Percentiles rank a stretch among this genome's conserved stretches.
Conservation (phyloP, 179 eudicot genomes). For the Spinacia oleracea region DNA sequence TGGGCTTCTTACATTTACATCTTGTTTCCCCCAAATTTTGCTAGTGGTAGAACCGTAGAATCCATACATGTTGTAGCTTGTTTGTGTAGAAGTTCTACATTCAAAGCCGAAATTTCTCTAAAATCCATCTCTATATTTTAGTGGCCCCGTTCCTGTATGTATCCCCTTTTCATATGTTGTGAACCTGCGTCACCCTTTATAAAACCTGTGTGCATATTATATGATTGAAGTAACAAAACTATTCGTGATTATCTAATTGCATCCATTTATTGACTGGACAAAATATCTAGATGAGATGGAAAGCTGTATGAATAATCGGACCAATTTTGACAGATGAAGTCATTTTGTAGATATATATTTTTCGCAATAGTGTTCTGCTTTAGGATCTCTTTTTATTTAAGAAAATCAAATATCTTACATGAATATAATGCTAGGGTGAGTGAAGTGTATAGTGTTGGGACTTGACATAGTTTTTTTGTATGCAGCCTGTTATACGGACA, state of each 20-base stretch:
- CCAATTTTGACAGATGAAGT: not conserved
- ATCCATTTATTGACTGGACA: not conserved
- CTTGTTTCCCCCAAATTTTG: not conserved
- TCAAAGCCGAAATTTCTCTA: not conserved
- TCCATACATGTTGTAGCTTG: not conserved
- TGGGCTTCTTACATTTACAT: not conserved
- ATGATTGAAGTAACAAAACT: not conserved
- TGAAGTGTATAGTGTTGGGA: not conserved
- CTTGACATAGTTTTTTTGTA: not conserved
- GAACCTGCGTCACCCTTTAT: not conserved
- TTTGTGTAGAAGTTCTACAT: not conserved
- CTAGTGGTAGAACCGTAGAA: not conserved
- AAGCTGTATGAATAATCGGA: not conserved
- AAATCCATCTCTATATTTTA: not conserved
- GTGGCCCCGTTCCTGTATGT: not conserved
- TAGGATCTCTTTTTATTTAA: not conserved
- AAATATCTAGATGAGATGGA: not conserved
- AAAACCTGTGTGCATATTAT: not conserved
- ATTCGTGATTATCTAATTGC: not conserved
- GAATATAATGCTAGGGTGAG: not conserved
- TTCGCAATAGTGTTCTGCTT: not conserved
- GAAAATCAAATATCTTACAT: not conserved
- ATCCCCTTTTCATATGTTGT: not conserved
- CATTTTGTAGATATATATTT: not conserved
- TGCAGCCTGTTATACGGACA: constrained; percentile 74